These are phyloP conservation scores for Tetrapisispora pingtungensis DNA, from an alignment of 805 yeast genomes.

Conservation along the genomic window DNA sequence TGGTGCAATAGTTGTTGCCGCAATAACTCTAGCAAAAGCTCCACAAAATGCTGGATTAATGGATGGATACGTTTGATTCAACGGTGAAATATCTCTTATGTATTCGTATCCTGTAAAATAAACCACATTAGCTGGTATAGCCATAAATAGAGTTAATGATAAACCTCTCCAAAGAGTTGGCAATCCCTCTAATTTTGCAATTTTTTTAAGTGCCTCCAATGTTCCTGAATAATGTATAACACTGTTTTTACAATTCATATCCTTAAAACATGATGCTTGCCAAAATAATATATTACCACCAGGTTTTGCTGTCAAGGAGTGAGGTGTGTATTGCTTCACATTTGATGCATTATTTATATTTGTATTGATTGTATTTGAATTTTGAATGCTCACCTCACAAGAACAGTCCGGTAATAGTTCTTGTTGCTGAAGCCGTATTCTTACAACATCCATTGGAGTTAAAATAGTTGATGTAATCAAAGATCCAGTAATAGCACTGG, in stretches of 20 bases:
- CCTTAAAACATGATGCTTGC: constrained; percentile 28
- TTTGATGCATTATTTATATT: background rate
- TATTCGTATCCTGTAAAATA: constrained; percentile 92
- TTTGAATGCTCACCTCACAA: constrained; percentile 5
- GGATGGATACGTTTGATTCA: constrained; percentile 29
- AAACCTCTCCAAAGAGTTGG: constrained; percentile 83
- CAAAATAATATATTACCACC: constrained; percentile 14
- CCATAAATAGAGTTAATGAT: constrained; percentile 72
- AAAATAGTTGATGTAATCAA: constrained; percentile 60
- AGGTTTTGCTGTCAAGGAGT: constrained; percentile 3
- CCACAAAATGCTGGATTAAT: constrained; percentile 81
- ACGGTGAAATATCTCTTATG: constrained; percentile 63
- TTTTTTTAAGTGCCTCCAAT: constrained; percentile 57
- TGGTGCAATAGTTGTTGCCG: constrained; percentile 83
- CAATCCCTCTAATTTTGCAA: constrained; percentile 64
- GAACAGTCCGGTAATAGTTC: constrained; percentile 44
- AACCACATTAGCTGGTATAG: constrained; percentile 85
- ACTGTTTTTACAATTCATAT: constrained; percentile 23
- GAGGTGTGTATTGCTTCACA: background rate
- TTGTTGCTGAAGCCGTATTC: constrained; percentile 72
- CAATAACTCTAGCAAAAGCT: constrained; percentile 65
- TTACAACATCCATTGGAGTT: constrained; percentile 72
- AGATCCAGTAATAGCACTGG: constrained; percentile 72
- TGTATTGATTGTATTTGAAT: background rate
- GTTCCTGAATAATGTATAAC: constrained; percentile 48